These are phyloP conservation scores for Wickerhamiella parazyma DNA, from an alignment of 805 yeast genomes.

Conservation along the genomic window DNA sequence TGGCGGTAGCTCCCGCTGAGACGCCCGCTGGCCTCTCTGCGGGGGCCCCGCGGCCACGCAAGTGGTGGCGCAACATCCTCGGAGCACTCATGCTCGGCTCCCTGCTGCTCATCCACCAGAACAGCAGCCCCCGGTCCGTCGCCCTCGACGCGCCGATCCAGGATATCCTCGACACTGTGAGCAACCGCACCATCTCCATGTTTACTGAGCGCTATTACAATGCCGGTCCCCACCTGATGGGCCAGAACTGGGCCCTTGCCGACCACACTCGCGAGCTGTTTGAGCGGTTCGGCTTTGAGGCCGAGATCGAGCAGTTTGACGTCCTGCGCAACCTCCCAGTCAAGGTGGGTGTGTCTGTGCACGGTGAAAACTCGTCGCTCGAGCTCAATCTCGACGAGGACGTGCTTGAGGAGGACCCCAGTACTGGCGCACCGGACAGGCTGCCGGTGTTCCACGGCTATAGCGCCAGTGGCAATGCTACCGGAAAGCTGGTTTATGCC, in stretches of 20 bases:
- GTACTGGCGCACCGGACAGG: conserved; percentile 32
- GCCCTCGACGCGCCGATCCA: not conserved
- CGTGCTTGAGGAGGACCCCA: conserved; percentile 38
- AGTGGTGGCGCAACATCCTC: too few species aligned
- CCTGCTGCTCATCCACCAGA: too few species aligned
- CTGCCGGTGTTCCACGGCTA: conserved; percentile 69
- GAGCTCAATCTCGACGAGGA: conserved; percentile 42
- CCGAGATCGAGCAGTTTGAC: conserved; percentile 43
- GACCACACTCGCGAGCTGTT: conserved; percentile 50
- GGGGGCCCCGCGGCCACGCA: too few species aligned
- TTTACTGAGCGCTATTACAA: conserved; percentile 18
- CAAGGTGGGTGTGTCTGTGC: conserved; percentile 36
- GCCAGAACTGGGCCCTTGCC: conserved; percentile 27
- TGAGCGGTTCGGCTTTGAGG: conserved; percentile 43
- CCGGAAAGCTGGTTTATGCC: conserved; percentile 50
- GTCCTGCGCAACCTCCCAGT: conserved; percentile 53
- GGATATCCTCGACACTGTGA: conserved; percentile 8
- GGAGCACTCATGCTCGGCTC: too few species aligned
- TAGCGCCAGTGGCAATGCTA: conserved; percentile 62
- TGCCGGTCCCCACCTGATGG: conserved; percentile 26
- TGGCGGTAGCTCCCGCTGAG: not conserved
- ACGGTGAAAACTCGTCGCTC: conserved; percentile 19
- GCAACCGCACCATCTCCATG: conserved; percentile 10
- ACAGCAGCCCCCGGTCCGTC: not conserved
- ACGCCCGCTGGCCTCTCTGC: too few species aligned